These are phyloP conservation scores for Rhizophora apiculata DNA, from an alignment of 345 rosid species.

Conservation along the genomic window DNA sequence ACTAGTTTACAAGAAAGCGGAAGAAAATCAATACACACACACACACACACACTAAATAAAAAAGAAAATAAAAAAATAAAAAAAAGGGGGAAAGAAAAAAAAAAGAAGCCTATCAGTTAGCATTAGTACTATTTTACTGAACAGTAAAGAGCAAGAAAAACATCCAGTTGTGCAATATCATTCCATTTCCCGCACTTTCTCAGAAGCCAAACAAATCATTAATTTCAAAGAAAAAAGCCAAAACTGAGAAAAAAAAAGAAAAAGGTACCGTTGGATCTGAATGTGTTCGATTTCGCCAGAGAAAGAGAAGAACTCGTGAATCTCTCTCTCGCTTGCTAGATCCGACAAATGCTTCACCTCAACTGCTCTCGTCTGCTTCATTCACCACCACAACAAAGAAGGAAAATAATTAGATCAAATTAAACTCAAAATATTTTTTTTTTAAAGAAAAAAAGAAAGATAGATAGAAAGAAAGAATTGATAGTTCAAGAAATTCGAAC, in stretches of 20 bases:
- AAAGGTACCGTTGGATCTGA: slow-evolving; percentile 50
- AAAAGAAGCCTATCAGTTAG: too few species aligned
- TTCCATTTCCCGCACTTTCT: slow-evolving; percentile 8
- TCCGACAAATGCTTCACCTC: slow-evolving; percentile 80
- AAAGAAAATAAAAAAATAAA: slow-evolving; percentile 9
- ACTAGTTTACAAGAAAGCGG: too few species aligned
- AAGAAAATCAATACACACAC: neutral
- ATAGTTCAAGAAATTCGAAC: too few species aligned
- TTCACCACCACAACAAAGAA: neutral
- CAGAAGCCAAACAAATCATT: slow-evolving; percentile 18
- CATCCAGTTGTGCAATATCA: too few species aligned
- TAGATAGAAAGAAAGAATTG: neutral
- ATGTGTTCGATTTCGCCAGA: slow-evolving; percentile 83
- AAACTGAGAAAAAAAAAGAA: neutral
- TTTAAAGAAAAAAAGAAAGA: neutral
- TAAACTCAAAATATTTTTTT: neutral
- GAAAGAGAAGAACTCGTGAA: slow-evolving; percentile 97
- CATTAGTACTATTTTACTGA: neutral
- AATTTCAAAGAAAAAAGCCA: neutral
- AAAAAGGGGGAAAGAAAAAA: neutral
- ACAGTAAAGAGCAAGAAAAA: too few species aligned
- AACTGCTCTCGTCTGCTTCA: slow-evolving; percentile 63
- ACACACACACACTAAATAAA: too few species aligned
- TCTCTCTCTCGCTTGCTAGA: slow-evolving; percentile 96
- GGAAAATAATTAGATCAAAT: neutral